These are phyloP conservation scores for Zygotorulaspora chibaensis DNA, from an alignment of 805 yeast genomes.

Conservation along the genomic window DNA sequence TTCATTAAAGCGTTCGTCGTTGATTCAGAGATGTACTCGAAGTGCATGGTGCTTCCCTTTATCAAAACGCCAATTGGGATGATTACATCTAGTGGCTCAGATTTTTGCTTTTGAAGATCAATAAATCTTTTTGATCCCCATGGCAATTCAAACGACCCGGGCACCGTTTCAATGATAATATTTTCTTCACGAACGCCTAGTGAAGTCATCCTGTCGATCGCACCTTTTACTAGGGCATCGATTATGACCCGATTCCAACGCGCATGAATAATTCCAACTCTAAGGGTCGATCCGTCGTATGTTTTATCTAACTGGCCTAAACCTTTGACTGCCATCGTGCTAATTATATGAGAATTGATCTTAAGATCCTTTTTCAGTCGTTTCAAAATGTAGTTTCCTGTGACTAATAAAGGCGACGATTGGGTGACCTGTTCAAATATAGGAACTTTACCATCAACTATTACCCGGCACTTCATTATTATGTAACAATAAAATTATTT, in stretches of 20 bases:
- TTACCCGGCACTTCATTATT: too few species aligned
- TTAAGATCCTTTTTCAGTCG: too few species aligned
- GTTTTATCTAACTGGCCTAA: conserved; percentile 66
- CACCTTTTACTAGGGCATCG: conserved; percentile 75
- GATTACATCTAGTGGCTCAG: conserved; percentile 67
- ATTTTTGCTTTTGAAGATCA: conserved; percentile 40
- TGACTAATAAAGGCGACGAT: too few species aligned
- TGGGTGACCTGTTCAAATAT: too few species aligned
- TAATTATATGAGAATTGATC: background rate
- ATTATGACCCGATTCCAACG: conserved; percentile 88
- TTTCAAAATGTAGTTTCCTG: too few species aligned
- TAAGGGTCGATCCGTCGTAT: conserved; percentile 64
- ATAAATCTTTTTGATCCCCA: conserved; percentile 60
- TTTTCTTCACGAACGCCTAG: conserved; percentile 73
- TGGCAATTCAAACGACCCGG: conserved; percentile 94
- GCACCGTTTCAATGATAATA: conserved; percentile 79
- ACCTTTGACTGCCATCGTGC: conserved; percentile 72
- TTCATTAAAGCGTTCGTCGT: conserved; percentile 82
- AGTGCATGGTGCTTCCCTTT: conserved; percentile 97
- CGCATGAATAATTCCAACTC: conserved; percentile 88
- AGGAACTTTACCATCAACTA: too few species aligned
- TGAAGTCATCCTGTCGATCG: conserved; percentile 51
- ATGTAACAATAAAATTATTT: too few species aligned
- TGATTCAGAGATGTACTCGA: conserved; percentile 92
- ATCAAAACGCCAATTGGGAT: conserved; percentile 93